Evolutionary conservation across 129 eudicot genomes (phyloP).

Genomic region (Helianthus annuus): DNA sequence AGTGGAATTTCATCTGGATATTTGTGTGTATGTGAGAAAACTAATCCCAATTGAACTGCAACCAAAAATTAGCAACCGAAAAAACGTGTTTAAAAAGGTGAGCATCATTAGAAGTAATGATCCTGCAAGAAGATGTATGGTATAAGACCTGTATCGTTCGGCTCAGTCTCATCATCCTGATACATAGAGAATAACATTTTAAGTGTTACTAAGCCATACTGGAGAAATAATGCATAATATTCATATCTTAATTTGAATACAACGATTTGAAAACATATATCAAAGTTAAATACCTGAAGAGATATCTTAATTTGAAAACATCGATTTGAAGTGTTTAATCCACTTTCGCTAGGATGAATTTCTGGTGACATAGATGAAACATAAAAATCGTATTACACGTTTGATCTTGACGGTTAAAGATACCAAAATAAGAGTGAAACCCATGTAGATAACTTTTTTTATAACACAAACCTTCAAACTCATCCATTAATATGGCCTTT

Average conservation of each 20-base stretch:
- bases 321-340: slow-evolving; percentile 73
- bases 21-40: slow-evolving; percentile 86
- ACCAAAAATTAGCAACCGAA: slow-evolving; percentile 16
- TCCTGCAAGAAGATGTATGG: slow-evolving; percentile 17
- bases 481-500: slow-evolving; percentile 84
- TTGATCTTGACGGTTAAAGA: neutral
- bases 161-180: slow-evolving; percentile 70
- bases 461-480: slow-evolving; percentile 58
- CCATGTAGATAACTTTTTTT: neutral
- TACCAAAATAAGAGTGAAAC: neutral
- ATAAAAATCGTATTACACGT: neutral
- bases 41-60: slow-evolving; percentile 86
- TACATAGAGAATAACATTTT: slow-evolving; percentile 15
- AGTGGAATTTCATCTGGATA: slow-evolving; percentile 98
- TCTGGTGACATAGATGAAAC: slow-evolving; percentile 50
- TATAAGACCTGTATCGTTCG: slow-evolving; percentile 56
- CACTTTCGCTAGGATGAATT: slow-evolving; percentile 86
- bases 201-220: neutral
- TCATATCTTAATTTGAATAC: neutral
- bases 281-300: slow-evolving; percentile 48
- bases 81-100: neutral
- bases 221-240: slow-evolving; percentile 5
- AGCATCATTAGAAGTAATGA: slow-evolving; percentile 15
- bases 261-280: neutral
- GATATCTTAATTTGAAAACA: slow-evolving; percentile 70